Base-by-base conservation (phyloP, 345 rosid genomes). In the Stellera chamaejasme region DNA sequence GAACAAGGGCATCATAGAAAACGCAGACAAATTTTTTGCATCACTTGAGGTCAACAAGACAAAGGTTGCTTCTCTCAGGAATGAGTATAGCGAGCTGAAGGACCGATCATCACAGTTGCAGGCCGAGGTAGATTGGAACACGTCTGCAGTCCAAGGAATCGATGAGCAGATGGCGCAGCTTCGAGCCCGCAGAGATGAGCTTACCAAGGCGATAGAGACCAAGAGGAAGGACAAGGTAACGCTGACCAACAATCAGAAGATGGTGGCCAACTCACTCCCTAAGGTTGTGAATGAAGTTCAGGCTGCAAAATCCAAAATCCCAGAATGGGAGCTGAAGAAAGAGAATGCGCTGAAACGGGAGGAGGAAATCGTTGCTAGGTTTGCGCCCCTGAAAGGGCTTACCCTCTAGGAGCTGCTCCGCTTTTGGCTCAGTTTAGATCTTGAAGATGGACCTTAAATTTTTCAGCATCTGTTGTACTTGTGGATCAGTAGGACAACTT, bases 81-180 rank as follows among this genome's bases (percentile, higher is more conserved):
- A 58, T 8, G 91, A 87, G 51, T 87, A 80, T 59, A 78, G 58
- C 42, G 85, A 77, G 10, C 44, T 77, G 63, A 88, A 79, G 64
- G 88, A 77, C 2, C 74, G 77, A 49, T 56, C 74, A 39, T 58
- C 60, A 25, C 69, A 60, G 64, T 77, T 88, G 23, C 82, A 85
- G 62, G 14, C 61, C 2, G 81, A 75, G 61, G 66, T 84, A 14
- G 80, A 85, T 43, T 51, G 77, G 11, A 76, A 64, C 68, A 6
- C 69, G 2, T 42, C 58, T 48, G 23, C 77, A 0, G 72, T 88
- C 44, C 70, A 72, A 52, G 81, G 76, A 14, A 85, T 88, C 4
- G 84, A 85, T 28, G 54, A 73, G 49, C 80, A 88, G 59, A 82
- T 88, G 45, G 65, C 71, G 0, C 74, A 68, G 56, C 88, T 88